Percentiles rank a stretch among this genome's conserved stretches.
These are phyloP conservation scores for Geranium brycei DNA, from an alignment of 345 rosid genomes.

Conservation along the genomic window DNA sequence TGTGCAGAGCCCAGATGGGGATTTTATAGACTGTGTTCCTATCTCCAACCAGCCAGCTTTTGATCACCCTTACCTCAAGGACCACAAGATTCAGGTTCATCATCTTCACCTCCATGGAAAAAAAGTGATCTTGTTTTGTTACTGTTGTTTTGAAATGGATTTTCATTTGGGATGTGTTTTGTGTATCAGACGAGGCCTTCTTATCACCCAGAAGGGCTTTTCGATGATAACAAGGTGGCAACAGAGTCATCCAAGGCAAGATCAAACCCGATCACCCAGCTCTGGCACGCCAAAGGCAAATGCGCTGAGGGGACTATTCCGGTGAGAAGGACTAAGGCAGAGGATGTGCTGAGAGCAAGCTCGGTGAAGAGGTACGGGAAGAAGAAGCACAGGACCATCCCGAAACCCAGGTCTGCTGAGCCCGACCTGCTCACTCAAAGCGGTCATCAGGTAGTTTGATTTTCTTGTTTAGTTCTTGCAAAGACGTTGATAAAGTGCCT, in stretches of 20 bases:
- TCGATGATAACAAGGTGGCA: constrained; percentile 26
- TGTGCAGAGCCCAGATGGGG: constrained; percentile 68
- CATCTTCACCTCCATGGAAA: neutral
- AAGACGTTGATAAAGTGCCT: neutral
- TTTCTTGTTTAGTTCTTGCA: neutral
- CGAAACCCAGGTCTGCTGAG: constrained; percentile 34
- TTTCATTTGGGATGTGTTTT: neutral
- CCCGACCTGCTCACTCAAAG: constrained; percentile 24
- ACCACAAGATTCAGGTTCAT: constrained; percentile 85
- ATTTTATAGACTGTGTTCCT: constrained; percentile 72
- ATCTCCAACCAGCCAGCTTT: constrained; percentile 86
- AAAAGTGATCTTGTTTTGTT: no score
- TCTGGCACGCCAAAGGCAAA: constrained; percentile 37
- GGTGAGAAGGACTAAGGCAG: constrained; percentile 47
- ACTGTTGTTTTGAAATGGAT: no score
- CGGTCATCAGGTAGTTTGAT: constrained; percentile 14
- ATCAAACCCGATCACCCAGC: constrained; percentile 20
- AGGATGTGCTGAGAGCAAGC: constrained; percentile 63
- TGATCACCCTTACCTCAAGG: constrained; percentile 90
- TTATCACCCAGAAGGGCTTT: constrained; percentile 37
- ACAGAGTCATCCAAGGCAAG: constrained; percentile 14
- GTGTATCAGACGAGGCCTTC: constrained; percentile 28
- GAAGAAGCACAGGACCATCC: constrained; percentile 32
- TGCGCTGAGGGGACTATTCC: constrained; percentile 60
- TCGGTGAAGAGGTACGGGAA: constrained; percentile 48